These are phyloP conservation scores for Neonectria coccinea DNA, from an alignment of 2,329 filamentous ascomycete genomes.

Conservation along the genomic window DNA sequence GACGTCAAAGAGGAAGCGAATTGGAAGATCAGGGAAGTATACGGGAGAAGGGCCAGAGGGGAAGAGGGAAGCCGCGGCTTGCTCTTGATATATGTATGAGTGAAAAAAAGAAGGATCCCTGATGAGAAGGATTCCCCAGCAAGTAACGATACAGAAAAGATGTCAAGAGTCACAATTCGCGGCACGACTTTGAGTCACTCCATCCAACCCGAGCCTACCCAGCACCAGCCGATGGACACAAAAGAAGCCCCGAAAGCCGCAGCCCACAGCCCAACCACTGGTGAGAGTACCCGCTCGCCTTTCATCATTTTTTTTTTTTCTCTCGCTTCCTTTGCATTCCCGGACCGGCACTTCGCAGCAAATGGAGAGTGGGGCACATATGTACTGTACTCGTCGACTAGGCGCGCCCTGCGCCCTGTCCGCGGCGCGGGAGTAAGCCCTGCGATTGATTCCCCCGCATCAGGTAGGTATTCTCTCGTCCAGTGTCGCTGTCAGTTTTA, in stretches of 20 bases:
- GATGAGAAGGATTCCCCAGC: not conserved
- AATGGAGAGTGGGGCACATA: not conserved
- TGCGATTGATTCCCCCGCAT: not conserved
- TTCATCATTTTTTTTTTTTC: not conserved
- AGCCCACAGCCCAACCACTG: not conserved
- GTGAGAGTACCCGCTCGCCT: conserved; percentile 11
- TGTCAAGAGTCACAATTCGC: conserved; percentile 9
- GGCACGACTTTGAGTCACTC: conserved; percentile 9
- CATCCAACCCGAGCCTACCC: not conserved
- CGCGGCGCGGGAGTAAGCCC: too few relatives aligned
- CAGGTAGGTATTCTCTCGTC: not conserved
- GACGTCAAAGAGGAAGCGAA: not conserved
- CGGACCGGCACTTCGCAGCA: conserved; percentile 3
- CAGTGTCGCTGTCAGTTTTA: not conserved
- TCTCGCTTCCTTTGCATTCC: not conserved
- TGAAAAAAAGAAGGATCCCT: not conserved
- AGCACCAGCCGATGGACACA: not conserved
- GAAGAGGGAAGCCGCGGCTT: not conserved
- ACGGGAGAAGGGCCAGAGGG: not conserved
- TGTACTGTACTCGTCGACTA: not conserved
- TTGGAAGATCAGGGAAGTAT: not conserved
- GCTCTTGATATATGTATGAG: not conserved
- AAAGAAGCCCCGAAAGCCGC: conserved; percentile 9
- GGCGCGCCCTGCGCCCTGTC: not conserved
- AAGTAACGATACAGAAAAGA: not conserved